Percentiles rank a stretch among this genome's conserved stretches.
Conservation (phyloP, 2,329 filamentous ascomycete species). For the Nemania bipapillata region DNA sequence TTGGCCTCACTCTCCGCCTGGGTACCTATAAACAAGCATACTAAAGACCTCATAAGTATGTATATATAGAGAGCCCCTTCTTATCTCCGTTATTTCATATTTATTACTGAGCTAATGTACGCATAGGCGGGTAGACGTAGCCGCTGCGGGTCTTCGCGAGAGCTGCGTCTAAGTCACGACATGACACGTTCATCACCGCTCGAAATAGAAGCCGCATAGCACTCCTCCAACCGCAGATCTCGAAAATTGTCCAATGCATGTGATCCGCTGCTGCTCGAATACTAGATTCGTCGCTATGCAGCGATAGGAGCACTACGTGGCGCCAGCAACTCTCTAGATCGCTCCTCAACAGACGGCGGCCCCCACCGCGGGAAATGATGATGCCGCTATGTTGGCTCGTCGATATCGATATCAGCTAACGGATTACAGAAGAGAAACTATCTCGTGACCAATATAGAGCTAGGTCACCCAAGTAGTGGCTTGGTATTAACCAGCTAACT, state of each 20-base stretch:
- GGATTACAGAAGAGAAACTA: neutral
- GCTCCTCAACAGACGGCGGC: neutral
- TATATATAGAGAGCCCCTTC: too few species aligned
- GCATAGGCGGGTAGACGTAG: too few species aligned
- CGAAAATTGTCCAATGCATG: conserved; percentile 6
- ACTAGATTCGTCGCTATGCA: neutral
- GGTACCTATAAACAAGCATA: neutral
- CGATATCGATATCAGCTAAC: neutral
- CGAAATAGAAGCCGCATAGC: conserved; percentile 1
- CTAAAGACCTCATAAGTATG: neutral
- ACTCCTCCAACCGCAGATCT: neutral
- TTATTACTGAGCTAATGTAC: neutral
- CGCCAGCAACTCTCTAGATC: neutral
- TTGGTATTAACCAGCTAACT: neutral
- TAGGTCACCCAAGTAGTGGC: neutral
- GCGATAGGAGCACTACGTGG: neutral
- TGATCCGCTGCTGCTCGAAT: conserved; percentile 8
- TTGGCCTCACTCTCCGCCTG: neutral
- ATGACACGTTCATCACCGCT: neutral
- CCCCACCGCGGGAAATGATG: neutral
- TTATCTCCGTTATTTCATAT: too few species aligned
- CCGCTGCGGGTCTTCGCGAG: too few species aligned
- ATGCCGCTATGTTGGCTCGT: neutral
- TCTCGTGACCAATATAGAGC: neutral
- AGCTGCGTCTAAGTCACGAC: neutral